phyloP scores from a whole-genome alignment of 1,284 basidiomycete genomes.

The Wallemia ichthyophaga region DNA sequence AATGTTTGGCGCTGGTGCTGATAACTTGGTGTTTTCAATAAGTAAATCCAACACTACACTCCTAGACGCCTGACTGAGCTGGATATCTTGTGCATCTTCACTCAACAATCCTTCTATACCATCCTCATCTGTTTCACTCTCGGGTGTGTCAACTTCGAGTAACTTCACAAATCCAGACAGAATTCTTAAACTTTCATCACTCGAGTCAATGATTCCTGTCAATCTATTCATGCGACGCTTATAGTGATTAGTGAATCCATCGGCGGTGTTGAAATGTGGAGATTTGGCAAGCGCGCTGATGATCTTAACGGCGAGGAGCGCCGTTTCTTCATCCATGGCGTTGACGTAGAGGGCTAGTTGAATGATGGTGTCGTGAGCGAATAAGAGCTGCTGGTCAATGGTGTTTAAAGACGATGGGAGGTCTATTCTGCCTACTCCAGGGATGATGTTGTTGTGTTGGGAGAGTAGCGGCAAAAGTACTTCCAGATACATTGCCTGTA shows the following conservation, averaged over 20 bases:
- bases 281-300: slow-evolving; percentile 30
- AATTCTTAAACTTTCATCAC: slow-evolving; percentile 59
- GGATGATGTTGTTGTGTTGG: slow-evolving; percentile 26
- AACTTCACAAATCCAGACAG: slow-evolving; percentile 42
- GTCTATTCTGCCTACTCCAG: slow-evolving; percentile 26
- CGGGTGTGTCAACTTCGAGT: slow-evolving; percentile 28
- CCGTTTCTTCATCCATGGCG: slow-evolving; percentile 40
- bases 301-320: slow-evolving; percentile 50
- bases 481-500: slow-evolving; percentile 70
- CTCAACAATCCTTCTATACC: slow-evolving; percentile 26
- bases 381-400: slow-evolving; percentile 54
- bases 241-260: slow-evolving; percentile 7
- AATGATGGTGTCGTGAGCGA: slow-evolving; percentile 41
- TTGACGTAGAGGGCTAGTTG: slow-evolving; percentile 54
- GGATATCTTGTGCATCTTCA: slow-evolving; percentile 11
- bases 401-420: slow-evolving; percentile 24
- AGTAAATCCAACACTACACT: slow-evolving; percentile 60
- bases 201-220: slow-evolving; percentile 48
- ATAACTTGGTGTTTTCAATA: slow-evolving; percentile 38
- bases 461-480: slow-evolving; percentile 49
- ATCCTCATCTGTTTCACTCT: slow-evolving; percentile 18
- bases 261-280: slow-evolving; percentile 22
- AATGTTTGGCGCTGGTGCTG: slow-evolving; percentile 44
- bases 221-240: slow-evolving; percentile 25
- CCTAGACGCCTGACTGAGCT: slow-evolving; percentile 36